Evolutionary conservation across 2,329 filamentous ascomycete genomes (phyloP).

Genomic region (Diplodia intermedia): DNA sequence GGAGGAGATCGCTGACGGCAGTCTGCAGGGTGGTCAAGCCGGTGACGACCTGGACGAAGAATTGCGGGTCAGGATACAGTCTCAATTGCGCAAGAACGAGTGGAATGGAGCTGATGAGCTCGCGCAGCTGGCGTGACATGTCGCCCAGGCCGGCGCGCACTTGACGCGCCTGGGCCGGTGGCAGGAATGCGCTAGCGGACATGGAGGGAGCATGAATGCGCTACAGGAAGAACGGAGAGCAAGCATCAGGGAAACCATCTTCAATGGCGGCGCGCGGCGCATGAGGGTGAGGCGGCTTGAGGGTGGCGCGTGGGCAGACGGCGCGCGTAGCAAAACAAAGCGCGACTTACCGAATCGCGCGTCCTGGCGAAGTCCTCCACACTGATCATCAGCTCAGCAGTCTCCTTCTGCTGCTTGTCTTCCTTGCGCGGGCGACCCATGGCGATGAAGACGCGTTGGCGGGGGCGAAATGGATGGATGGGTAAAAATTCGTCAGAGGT

Average conservation of each 20-base stretch:
- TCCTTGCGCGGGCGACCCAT: constrained; percentile 33
- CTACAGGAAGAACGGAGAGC: constrained; percentile 15
- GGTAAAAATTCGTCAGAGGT: constrained; percentile 13
- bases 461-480: constrained; percentile 6
- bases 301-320: constrained; percentile 34
- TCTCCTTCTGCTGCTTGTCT: constrained; percentile 44
- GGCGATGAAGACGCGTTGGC: constrained; percentile 20
- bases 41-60: constrained; percentile 68
- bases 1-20: constrained; percentile 78
- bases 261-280: constrained; percentile 26
- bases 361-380: constrained; percentile 80
- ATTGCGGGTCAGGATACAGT: constrained; percentile 22
- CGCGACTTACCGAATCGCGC: constrained; percentile 75
- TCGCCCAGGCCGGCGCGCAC: constrained; percentile 26
- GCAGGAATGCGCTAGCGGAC: constrained; percentile 17
- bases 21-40: constrained; percentile 77
- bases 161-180: constrained; percentile 26
- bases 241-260: constrained; percentile 19
- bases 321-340: constrained; percentile 33
- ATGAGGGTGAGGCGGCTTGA: constrained; percentile 22
- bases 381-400: constrained; percentile 58
- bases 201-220: constrained; percentile 20
- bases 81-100: constrained; percentile 20
- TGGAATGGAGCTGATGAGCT: constrained; percentile 36
- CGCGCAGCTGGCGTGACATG: constrained; percentile 33